phyloP scores from a whole-genome alignment of 306 rosid species.

The Styphnolobium japonicum region DNA sequence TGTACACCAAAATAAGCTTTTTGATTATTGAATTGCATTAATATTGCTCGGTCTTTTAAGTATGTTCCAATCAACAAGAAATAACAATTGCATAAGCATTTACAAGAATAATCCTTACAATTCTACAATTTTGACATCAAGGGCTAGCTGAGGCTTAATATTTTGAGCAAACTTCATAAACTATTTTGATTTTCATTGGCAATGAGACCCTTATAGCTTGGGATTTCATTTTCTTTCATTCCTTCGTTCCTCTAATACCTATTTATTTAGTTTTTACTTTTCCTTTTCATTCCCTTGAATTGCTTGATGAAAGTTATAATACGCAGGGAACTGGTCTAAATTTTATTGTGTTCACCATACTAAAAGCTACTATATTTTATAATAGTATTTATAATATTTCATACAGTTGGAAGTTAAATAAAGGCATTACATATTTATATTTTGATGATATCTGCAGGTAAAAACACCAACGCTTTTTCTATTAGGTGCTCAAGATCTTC shows the following conservation, averaged over 20 bases:
- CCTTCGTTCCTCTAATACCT: background rate
- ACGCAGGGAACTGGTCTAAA: background rate
- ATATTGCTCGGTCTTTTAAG: background rate
- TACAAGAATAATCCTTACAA: background rate
- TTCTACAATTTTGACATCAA: background rate
- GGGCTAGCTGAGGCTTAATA: background rate
- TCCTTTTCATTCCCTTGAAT: background rate
- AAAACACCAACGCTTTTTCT: slow-evolving; percentile 87
- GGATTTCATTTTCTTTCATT: background rate
- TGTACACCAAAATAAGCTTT: slow-evolving; percentile 23
- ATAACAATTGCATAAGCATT: background rate
- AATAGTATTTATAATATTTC: background rate
- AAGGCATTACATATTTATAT: slow-evolving; percentile 3
- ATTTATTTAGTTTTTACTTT: background rate
- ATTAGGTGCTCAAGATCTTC: slow-evolving; percentile 89
- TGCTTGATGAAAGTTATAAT: background rate
- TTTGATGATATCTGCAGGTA: slow-evolving; percentile 55
- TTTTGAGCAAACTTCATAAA: background rate
- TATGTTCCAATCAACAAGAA: background rate
- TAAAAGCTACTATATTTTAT: background rate
- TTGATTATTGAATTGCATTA: background rate
- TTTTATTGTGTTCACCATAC: background rate
- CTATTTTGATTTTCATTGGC: background rate
- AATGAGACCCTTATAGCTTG: background rate
- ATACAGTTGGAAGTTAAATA: slow-evolving; percentile 3